Evolutionary conservation across 2,329 filamentous ascomycete genomes (phyloP).

Genomic region (Esteya vermicola): DNA sequence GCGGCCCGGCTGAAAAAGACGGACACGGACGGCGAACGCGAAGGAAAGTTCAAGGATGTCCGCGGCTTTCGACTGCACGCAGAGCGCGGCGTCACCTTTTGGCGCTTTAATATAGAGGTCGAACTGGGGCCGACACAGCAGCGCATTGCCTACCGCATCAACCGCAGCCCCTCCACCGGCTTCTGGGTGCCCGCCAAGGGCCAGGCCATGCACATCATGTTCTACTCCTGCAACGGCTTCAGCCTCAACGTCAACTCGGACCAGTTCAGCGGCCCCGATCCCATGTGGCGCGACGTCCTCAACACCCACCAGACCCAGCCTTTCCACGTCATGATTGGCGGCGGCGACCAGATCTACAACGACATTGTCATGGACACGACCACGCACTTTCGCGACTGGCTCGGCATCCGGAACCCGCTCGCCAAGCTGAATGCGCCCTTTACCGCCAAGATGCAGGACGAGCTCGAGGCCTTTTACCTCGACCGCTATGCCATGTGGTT

Average conservation of each 20-base stretch:
- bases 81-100: conserved; percentile 84
- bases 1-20: conserved; percentile 36
- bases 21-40: conserved; percentile 61
- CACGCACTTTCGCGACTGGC: conserved; percentile 68
- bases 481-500: conserved; percentile 90
- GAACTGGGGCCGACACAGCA: conserved; percentile 68
- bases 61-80: conserved; percentile 68
- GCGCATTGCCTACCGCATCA: conserved; percentile 90
- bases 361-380: conserved; percentile 69
- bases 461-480: conserved; percentile 80
- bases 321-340: conserved; percentile 97
- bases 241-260: conserved; percentile 64
- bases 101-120: conserved; percentile 91
- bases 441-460: conserved; percentile 67
- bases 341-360: conserved; percentile 94
- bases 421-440: conserved; percentile 72
- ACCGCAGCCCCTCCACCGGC: conserved; percentile 70
- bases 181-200: conserved; percentile 88
- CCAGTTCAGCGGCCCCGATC: conserved; percentile 80
- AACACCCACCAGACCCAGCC: conserved; percentile 83
- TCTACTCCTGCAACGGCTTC: conserved; percentile 96
- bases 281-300: conserved; percentile 90
- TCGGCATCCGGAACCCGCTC: conserved; percentile 62
- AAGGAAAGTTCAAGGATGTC: conserved; percentile 71
- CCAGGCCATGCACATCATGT: conserved; percentile 97